Conservation (phyloP, 2,329 filamentous ascomycete genomes). For the Rachicladosporium sp. region DNA sequence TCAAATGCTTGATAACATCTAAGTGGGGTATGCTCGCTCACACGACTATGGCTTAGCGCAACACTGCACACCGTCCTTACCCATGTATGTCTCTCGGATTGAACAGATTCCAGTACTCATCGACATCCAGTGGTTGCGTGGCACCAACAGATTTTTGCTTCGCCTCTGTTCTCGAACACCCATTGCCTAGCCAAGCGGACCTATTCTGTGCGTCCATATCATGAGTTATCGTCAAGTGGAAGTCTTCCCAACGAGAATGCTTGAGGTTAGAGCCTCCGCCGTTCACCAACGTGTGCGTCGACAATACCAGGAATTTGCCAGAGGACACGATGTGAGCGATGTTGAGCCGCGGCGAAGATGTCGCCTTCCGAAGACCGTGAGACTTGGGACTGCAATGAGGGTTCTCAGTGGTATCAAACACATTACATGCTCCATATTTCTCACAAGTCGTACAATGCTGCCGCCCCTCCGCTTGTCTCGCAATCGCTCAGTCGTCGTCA, state of each 20-base stretch:
- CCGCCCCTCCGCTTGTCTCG: too few relatives aligned
- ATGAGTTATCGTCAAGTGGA: slow-evolving; percentile 1
- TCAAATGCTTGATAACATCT: too few relatives aligned
- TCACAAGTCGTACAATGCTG: too few relatives aligned
- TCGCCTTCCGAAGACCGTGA: too few relatives aligned
- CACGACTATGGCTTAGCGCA: too few relatives aligned
- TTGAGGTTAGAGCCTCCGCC: background rate
- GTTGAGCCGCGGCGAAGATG: too few relatives aligned
- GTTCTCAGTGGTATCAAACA: too few relatives aligned
- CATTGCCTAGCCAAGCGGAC: slow-evolving; percentile 2
- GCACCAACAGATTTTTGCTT: background rate
- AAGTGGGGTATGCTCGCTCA: too few relatives aligned
- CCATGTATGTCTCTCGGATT: background rate
- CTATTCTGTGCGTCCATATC: background rate
- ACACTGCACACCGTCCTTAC: too few relatives aligned
- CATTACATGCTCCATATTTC: too few relatives aligned
- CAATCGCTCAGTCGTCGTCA: slow-evolving; percentile 60
- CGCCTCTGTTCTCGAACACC: background rate
- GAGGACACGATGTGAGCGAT: too few relatives aligned
- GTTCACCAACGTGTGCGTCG: background rate
- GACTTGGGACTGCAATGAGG: too few relatives aligned
- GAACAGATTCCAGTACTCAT: slow-evolving; percentile 1
- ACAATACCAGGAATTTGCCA: slow-evolving; percentile 21
- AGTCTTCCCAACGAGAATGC: slow-evolving; percentile 1
- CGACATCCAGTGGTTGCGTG: background rate